phyloP scores from a whole-genome alignment of 2,329 filamentous ascomycete species.

The Botrytis elliptica region DNA sequence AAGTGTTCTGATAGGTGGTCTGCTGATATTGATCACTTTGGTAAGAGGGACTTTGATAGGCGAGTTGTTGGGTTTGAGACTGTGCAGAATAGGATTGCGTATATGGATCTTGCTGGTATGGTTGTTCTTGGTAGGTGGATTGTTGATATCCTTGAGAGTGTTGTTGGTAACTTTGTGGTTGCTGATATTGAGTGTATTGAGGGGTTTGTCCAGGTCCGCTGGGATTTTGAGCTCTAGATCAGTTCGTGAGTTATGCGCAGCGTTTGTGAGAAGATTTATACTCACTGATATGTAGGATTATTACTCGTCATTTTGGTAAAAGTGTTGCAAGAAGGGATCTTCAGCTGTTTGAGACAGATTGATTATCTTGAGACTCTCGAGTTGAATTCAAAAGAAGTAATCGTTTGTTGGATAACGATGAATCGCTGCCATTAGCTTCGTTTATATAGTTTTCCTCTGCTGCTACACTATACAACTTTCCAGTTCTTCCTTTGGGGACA shows the following conservation, averaged over 20 bases:
- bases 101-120: background rate
- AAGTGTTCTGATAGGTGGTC: background rate
- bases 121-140: constrained; percentile 1
- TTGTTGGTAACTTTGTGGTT: background rate
- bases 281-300: constrained; percentile 12
- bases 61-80: background rate
- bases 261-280: background rate
- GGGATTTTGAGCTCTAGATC: background rate
- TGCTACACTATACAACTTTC: background rate
- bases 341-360: background rate
- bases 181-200: constrained; percentile 9
- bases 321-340: background rate
- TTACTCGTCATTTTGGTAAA: background rate
- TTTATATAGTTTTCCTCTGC: background rate
- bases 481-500: background rate
- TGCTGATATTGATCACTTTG: background rate
- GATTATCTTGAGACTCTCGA: too few relatives aligned
- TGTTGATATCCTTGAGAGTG: background rate
- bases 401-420: background rate
- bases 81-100: background rate
- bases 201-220: background rate
- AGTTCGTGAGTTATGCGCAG: background rate
- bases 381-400: background rate
- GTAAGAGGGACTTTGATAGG: background rate
- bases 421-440: too few relatives aligned